Conservation (phyloP, 2,329 filamentous ascomycete genomes). For the Ceratocystis ficicola region DNA sequence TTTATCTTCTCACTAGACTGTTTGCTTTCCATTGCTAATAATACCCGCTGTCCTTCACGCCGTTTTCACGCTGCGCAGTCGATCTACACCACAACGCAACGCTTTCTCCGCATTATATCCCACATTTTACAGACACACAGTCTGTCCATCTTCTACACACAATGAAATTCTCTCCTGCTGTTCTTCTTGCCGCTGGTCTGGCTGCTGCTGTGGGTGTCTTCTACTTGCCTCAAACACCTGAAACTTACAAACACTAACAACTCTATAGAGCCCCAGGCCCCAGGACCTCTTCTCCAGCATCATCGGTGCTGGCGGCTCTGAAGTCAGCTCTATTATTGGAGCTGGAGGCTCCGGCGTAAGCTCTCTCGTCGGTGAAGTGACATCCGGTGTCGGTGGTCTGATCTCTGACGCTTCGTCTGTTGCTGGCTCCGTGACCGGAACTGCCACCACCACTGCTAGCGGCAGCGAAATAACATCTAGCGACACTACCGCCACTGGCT, state of each 20-base stretch:
- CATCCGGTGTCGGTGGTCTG: conserved; percentile 13
- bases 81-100: neutral
- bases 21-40: no score
- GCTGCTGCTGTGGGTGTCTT: conserved; percentile 27
- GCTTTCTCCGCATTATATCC: neutral
- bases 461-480: conserved; percentile 14
- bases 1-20: no score
- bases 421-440: conserved; percentile 18
- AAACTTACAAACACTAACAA: neutral
- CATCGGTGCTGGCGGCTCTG: conserved; percentile 20
- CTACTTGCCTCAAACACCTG: neutral
- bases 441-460: conserved; percentile 20
- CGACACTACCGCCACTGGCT: conserved; percentile 21
- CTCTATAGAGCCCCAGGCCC: conserved; percentile 7
- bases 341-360: conserved; percentile 19
- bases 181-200: conserved; percentile 27
- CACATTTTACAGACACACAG: neutral
- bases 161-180: conserved; percentile 32
- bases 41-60: no score
- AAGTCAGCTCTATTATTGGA: conserved; percentile 19
- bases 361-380: conserved; percentile 18
- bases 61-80: no score
- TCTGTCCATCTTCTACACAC: conserved; percentile 18
- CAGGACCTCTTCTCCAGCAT: conserved; percentile 17
- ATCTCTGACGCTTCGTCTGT: neutral